Percentiles rank a stretch among this genome's conserved stretches.
Evolutionary conservation across 176 grass and related monocot genomes (phyloP).

Genomic region (Oropetium thomaeum): DNA sequence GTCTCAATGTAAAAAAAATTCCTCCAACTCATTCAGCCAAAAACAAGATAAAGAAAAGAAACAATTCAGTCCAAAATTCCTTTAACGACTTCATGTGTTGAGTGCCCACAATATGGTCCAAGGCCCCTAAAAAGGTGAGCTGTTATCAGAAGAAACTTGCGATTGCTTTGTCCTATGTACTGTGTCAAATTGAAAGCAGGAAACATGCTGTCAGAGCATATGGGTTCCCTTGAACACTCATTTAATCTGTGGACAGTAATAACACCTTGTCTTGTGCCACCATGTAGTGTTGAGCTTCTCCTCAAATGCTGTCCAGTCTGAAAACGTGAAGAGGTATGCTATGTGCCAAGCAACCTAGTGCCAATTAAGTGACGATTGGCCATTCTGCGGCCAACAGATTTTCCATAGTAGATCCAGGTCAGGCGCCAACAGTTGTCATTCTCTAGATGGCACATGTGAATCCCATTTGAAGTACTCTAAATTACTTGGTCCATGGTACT

Average conservation of each 20-base stretch:
- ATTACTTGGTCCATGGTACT: conserved; percentile 7
- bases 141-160: background rate
- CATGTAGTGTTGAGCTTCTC: background rate
- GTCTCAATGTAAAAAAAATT: conserved; percentile 4
- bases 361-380: background rate
- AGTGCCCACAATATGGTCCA: conserved; percentile 18
- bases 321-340: background rate
- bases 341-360: background rate
- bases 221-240: background rate
- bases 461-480: background rate
- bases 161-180: conserved; percentile 34
- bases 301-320: background rate
- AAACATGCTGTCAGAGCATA: background rate
- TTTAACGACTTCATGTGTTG: background rate
- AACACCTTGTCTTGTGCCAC: background rate
- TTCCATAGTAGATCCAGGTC: conserved; percentile 20
- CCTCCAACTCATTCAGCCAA: background rate
- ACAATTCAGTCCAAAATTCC: conserved; percentile 33
- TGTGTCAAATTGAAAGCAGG: conserved; percentile 3
- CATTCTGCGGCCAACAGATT: conserved; percentile 22
- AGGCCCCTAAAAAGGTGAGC: background rate
- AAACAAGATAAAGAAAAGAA: background rate
- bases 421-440: background rate
- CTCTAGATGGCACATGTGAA: background rate
- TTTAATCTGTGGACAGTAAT: background rate